These are phyloP conservation scores for Corchorus capsularis DNA, from an alignment of 345 rosid genomes.

Conservation along the genomic window DNA sequence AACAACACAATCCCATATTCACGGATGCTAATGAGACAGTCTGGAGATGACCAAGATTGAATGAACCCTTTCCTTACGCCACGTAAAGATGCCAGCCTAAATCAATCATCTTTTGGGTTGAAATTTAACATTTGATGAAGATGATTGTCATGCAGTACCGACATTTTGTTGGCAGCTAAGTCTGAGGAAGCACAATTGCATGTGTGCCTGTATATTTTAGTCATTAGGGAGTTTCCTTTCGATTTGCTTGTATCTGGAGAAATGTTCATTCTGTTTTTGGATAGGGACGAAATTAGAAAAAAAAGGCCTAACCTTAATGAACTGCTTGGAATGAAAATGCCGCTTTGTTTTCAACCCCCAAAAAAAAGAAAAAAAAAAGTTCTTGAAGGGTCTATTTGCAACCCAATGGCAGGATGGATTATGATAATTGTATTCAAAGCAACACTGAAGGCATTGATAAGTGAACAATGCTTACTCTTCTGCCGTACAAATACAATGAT, in stretches of 20 bases:
- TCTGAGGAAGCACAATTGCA: conserved; percentile 3
- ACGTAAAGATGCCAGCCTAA: neutral
- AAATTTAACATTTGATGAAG: neutral
- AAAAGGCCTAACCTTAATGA: neutral
- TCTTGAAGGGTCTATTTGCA: neutral
- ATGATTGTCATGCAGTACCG: neutral
- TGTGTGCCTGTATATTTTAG: conserved; percentile 15
- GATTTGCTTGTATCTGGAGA: neutral
- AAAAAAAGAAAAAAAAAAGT: too few relatives aligned
- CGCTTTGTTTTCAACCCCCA: neutral
- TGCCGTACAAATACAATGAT: too few relatives aligned
- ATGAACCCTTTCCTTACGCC: neutral
- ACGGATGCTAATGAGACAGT: conserved; percentile 80
- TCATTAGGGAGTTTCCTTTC: neutral
- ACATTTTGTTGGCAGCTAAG: conserved; percentile 6
- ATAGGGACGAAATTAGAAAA: neutral
- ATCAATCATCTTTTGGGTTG: neutral
- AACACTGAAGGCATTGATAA: too few relatives aligned
- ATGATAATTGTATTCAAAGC: neutral
- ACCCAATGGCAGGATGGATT: neutral
- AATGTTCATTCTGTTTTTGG: neutral
- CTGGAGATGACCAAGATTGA: conserved; percentile 50
- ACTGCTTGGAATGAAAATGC: neutral
- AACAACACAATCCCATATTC: conserved; percentile 85
- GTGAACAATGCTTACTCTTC: too few relatives aligned